These are phyloP conservation scores for Neoscytalidium dimidiatum DNA, from an alignment of 2,329 filamentous ascomycete species.

Conservation along the genomic window DNA sequence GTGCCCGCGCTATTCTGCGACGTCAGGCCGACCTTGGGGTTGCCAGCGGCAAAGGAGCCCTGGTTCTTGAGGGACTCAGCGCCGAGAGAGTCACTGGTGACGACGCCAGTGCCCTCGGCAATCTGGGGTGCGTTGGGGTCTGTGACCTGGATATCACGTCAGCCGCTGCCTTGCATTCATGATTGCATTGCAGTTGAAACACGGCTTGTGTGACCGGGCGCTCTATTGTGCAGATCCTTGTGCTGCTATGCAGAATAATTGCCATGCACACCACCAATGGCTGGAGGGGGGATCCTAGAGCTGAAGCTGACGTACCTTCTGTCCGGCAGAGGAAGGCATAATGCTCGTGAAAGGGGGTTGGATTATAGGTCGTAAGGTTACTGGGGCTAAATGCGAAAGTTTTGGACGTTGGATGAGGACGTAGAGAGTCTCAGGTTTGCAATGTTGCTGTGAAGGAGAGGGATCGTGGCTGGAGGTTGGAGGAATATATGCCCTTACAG, in stretches of 20 bases:
- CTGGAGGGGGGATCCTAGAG: not conserved
- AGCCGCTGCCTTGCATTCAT: conserved; percentile 1
- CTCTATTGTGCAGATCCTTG: not conserved
- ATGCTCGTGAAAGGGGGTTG: not conserved
- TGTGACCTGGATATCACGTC: conserved; percentile 42
- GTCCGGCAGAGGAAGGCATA: conserved; percentile 22
- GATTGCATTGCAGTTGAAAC: not conserved
- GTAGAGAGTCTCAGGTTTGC: not conserved
- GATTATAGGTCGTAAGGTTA: not conserved
- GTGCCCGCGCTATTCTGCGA: conserved; percentile 54
- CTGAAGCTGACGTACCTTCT: conserved; percentile 22
- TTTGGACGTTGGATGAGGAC: not conserved
- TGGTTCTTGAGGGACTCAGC: conserved; percentile 66
- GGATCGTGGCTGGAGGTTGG: not conserved
- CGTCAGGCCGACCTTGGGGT: conserved; percentile 55
- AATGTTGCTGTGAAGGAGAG: not conserved
- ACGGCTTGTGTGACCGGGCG: not conserved
- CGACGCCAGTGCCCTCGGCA: conserved; percentile 63
- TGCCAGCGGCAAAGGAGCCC: conserved; percentile 62
- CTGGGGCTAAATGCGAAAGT: not conserved
- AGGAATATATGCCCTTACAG: not conserved
- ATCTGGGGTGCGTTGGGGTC: conserved; percentile 52
- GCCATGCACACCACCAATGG: not conserved
- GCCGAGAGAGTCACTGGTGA: conserved; percentile 72
- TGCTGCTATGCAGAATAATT: not conserved